phyloP scores from a whole-genome alignment of 1,139 yeast species.

The Yamadazyma buinensis region DNA sequence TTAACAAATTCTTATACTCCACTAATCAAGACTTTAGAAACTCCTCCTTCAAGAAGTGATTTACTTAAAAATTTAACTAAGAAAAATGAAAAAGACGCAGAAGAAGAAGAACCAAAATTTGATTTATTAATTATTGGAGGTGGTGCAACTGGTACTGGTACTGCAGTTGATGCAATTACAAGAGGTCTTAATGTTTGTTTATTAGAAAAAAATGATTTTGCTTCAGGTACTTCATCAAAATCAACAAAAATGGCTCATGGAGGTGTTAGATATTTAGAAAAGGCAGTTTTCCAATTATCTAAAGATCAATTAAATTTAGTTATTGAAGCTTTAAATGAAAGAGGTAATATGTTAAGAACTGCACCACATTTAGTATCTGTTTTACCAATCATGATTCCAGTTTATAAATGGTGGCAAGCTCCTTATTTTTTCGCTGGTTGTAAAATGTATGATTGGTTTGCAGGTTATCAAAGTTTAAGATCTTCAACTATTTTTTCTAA shows the following conservation, averaged over 20 bases:
- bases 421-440: conserved; percentile 94
- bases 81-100: conserved; percentile 12
- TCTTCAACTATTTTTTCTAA: conserved; percentile 72
- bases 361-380: conserved; percentile 91
- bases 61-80: conserved; percentile 22
- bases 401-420: conserved; percentile 92
- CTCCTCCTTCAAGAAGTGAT: conserved; percentile 37
- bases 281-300: conserved; percentile 87
- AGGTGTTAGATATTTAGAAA: conserved; percentile 92
- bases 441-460: conserved; percentile 88
- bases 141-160: conserved; percentile 94
- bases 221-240: conserved; percentile 88
- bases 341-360: conserved; percentile 83
- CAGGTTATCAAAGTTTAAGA: conserved; percentile 84
- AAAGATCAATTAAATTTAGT: conserved; percentile 90
- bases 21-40: conserved; percentile 27
- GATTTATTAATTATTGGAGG: conserved; percentile 90
- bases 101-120: conserved; percentile 37
- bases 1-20: conserved; percentile 34
- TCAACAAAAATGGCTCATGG: conserved; percentile 99
- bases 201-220: conserved; percentile 84
- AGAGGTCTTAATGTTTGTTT: conserved; percentile 88
- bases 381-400: conserved; percentile 92
- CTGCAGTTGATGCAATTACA: conserved; percentile 88
- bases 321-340: conserved; percentile 89